Conservation (phyloP, 1,284 basidiomycete species). For the Meripilus lineatus region DNA sequence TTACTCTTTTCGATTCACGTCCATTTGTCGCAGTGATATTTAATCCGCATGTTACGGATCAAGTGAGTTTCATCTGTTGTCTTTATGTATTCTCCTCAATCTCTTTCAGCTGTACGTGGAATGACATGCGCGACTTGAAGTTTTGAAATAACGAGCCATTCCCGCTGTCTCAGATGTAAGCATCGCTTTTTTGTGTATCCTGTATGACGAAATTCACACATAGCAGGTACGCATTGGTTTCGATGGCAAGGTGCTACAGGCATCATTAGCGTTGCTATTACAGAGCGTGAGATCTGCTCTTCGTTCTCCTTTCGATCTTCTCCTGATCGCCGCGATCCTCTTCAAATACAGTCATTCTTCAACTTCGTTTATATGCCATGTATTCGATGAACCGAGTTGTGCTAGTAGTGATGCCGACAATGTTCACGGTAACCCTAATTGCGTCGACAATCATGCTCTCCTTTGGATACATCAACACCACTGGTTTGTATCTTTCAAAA, state of each 20-base stretch:
- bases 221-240: slow-evolving; percentile 3
- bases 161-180: background rate
- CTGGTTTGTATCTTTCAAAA: no score
- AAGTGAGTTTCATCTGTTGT: background rate
- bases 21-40: background rate
- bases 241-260: slow-evolving; percentile 32
- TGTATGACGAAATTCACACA: no score
- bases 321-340: background rate
- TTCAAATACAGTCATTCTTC: slow-evolving; percentile 41
- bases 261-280: slow-evolving; percentile 43
- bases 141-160: no score
- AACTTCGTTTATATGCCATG: slow-evolving; percentile 54
- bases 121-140: no score
- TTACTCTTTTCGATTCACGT: no score
- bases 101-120: no score
- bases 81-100: no score
- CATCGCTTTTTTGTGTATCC: no score
- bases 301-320: background rate
- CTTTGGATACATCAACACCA: slow-evolving; percentile 28
- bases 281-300: slow-evolving; percentile 38
- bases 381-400: slow-evolving; percentile 49
- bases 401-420: slow-evolving; percentile 36
- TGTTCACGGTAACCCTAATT: slow-evolving; percentile 30
- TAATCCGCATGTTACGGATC: background rate
- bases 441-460: slow-evolving; percentile 45